These are phyloP conservation scores for Galerina marginata DNA, from an alignment of 768 basidiomycete species.

Conservation along the genomic window DNA sequence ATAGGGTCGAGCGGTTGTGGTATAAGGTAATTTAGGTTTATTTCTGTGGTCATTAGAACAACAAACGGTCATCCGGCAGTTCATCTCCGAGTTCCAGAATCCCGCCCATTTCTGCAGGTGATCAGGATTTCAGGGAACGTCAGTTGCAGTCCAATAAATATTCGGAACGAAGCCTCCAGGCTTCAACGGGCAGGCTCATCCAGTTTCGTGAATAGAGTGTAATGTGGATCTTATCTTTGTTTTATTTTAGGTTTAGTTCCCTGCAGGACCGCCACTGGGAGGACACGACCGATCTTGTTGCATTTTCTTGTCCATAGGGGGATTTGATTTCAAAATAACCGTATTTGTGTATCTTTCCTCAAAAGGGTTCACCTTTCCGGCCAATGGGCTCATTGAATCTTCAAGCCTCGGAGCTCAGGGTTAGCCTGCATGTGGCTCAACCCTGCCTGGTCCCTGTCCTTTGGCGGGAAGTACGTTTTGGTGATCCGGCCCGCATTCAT, in stretches of 20 bases:
- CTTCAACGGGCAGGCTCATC: too few species aligned
- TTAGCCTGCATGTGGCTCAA: background rate
- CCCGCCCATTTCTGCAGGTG: background rate
- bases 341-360: constrained; percentile 11
- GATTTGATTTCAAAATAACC: constrained; percentile 3
- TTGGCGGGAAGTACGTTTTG: background rate
- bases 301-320: background rate
- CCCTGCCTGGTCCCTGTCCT: background rate
- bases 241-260: background rate
- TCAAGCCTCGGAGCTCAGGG: constrained; percentile 16
- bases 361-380: background rate
- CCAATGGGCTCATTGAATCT: constrained; percentile 5
- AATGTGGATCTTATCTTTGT: constrained; percentile 1
- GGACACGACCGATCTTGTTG: background rate
- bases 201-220: too few species aligned
- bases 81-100: constrained; percentile 13
- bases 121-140: background rate
- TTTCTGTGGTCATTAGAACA: background rate
- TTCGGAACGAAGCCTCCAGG: too few species aligned
- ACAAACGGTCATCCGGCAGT: background rate
- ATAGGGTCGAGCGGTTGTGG: background rate
- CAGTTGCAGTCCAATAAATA: too few species aligned
- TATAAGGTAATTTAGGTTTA: background rate
- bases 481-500: background rate
- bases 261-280: background rate